phyloP scores from a whole-genome alignment of 441 rosid species.

The Syzygium syzygioides region DNA sequence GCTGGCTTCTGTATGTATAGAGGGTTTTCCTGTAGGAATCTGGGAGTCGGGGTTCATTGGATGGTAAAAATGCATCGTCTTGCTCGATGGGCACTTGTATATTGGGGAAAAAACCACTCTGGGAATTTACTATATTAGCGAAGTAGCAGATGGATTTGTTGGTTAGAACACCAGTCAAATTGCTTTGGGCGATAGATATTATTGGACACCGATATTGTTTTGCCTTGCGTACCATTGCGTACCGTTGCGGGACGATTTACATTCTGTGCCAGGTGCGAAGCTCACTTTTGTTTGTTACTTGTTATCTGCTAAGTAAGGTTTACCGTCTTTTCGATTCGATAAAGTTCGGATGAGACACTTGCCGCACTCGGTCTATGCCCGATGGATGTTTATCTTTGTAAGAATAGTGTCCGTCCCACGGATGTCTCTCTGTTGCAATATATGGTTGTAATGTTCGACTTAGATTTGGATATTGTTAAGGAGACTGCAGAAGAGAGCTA shows the following conservation, averaged over 20 bases:
- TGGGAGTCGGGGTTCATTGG: background rate
- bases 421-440: no score
- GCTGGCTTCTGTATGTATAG: background rate
- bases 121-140: background rate
- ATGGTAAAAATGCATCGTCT: background rate
- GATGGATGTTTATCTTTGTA: background rate
- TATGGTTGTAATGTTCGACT: background rate
- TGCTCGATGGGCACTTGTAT: background rate
- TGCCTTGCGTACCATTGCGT: background rate
- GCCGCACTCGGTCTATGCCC: background rate
- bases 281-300: background rate
- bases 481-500: background rate
- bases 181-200: accelerated
- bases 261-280: background rate
- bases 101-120: background rate
- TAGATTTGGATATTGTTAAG: background rate
- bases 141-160: background rate
- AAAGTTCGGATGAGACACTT: background rate
- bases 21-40: background rate
- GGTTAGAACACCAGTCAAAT: background rate
- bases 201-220: background rate
- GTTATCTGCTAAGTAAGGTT: background rate
- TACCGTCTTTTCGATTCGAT: background rate
- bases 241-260: background rate
- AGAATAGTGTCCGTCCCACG: background rate